Percentiles rank a stretch among this genome's conserved stretches.
phyloP scores from a whole-genome alignment of 116 monocot genomes.

The Posidonia oceanica region DNA sequence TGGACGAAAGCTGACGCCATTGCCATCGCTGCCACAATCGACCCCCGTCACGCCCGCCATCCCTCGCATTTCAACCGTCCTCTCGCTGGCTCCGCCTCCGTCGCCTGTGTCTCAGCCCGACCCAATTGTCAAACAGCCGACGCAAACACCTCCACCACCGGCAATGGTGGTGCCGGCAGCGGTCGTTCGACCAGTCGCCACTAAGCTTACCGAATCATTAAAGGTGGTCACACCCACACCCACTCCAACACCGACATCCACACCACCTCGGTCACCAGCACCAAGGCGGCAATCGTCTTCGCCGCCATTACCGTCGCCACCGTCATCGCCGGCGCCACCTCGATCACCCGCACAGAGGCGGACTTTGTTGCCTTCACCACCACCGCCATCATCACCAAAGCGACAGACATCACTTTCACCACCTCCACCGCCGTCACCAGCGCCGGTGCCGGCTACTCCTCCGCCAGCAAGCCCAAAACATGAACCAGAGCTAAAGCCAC shows the following conservation, averaged over 20 bases:
- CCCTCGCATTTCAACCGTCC: too few species aligned
- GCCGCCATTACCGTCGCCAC: background rate
- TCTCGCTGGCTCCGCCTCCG: too few species aligned
- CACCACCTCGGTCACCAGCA: background rate
- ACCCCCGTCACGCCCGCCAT: background rate
- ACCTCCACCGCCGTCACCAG: background rate
- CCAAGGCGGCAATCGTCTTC: background rate
- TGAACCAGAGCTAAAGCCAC: background rate
- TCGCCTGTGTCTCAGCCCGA: too few species aligned
- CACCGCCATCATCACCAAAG: background rate
- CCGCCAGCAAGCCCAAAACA: background rate
- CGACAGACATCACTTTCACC: background rate
- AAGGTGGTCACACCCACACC: background rate
- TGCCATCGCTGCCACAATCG: background rate
- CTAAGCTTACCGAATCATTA: background rate
- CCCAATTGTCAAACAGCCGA: background rate
- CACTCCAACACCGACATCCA: background rate
- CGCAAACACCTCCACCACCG: background rate
- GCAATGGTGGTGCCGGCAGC: background rate
- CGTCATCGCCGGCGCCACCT: too few species aligned
- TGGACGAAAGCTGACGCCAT: background rate
- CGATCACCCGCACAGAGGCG: background rate
- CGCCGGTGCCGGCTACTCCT: background rate
- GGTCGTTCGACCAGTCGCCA: background rate
- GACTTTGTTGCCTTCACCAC: background rate